phyloP scores from a whole-genome alignment of 768 basidiomycete genomes.

The Pleurotus djamor region DNA sequence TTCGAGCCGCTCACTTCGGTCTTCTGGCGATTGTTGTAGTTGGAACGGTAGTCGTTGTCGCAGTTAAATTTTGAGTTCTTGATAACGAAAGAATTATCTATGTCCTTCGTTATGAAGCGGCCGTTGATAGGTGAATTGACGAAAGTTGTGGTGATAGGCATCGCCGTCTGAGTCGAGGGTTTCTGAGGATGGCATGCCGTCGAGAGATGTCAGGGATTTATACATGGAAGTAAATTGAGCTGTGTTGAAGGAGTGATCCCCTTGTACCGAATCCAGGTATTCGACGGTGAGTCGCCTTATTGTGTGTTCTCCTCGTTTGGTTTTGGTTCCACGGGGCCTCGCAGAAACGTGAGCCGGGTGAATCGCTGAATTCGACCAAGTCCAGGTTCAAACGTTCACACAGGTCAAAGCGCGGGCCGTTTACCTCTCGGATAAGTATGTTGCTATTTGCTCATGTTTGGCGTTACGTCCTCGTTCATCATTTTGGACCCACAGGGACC shows the following conservation, averaged over 20 bases:
- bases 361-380: background rate
- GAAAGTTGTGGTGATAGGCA: background rate
- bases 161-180: background rate
- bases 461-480: constrained; percentile 4
- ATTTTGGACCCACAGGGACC: constrained; percentile 4
- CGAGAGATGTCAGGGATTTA: background rate
- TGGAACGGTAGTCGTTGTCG: background rate
- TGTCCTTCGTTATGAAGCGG: background rate
- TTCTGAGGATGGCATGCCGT: background rate
- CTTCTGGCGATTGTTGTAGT: background rate
- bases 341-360: background rate
- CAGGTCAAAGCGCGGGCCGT: background rate
- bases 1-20: background rate
- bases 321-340: too few relatives aligned
- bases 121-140: background rate
- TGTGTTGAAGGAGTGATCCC: background rate
- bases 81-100: background rate
- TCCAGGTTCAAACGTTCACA: background rate
- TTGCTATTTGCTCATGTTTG: background rate
- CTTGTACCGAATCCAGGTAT: constrained; percentile 2
- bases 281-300: background rate
- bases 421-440: background rate
- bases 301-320: too few relatives aligned
- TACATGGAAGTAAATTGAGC: background rate
- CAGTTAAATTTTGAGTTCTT: too few relatives aligned